These are phyloP conservation scores for Coemansia erecta DNA, from an alignment of 192 early-diverging fungal genomes.

Conservation along the genomic window DNA sequence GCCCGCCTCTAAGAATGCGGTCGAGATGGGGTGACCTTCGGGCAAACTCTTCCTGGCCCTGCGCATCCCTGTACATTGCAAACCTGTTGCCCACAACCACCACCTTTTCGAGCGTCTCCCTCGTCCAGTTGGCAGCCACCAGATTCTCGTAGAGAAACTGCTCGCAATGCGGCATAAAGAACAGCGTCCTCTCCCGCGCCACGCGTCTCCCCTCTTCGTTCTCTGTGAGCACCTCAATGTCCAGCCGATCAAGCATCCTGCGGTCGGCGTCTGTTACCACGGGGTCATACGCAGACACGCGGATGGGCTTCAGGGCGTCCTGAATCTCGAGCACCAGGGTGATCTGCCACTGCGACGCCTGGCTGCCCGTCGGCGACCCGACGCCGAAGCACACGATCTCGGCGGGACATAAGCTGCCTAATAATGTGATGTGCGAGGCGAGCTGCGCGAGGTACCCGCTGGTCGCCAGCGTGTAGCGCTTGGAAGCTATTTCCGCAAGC, in stretches of 20 bases:
- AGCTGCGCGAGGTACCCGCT: background rate
- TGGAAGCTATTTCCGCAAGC: too few species aligned
- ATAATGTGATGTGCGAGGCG: background rate
- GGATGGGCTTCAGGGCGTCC: constrained; percentile 3
- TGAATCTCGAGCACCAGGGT: constrained; percentile 26
- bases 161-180: constrained; percentile 54
- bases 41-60: constrained; percentile 13
- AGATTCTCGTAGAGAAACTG: constrained; percentile 48
- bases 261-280: constrained; percentile 7
- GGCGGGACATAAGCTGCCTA: constrained; percentile 23
- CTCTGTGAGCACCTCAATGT: constrained; percentile 17
- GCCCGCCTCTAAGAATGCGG: constrained; percentile 2
- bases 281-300: constrained; percentile 36
- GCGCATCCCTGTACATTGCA: constrained; percentile 27
- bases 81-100: constrained; percentile 40
- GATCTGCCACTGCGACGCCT: constrained; percentile 46
- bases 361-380: constrained; percentile 18
- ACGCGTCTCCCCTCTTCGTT: constrained; percentile 35
- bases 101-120: constrained; percentile 5
- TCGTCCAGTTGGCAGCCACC: constrained; percentile 30
- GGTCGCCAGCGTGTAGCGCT: background rate
- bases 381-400: constrained; percentile 50
- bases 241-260: constrained; percentile 8
- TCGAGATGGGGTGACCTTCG: constrained; percentile 19
- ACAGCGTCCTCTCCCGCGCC: constrained; percentile 23